A percentile compares a stretch with the other conserved stretches of the same genome.
These are phyloP conservation scores for Areca catechu DNA, from an alignment of 176 grass and related monocot species.

Conservation along the genomic window DNA sequence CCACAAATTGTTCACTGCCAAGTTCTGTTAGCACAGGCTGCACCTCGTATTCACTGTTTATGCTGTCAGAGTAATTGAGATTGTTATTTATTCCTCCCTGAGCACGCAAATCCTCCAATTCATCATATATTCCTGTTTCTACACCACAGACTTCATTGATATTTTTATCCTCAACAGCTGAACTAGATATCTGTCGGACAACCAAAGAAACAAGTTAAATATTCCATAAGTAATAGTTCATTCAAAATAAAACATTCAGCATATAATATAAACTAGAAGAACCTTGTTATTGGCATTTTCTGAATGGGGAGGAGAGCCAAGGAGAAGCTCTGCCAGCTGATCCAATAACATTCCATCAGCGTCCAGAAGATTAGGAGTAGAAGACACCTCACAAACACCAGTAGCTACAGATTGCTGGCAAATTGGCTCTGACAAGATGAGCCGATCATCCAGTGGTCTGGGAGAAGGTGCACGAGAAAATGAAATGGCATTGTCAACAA, in stretches of 20 bases:
- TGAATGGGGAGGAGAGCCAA: slow-evolving; percentile 15
- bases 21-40: slow-evolving; percentile 23
- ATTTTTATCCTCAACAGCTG: slow-evolving; percentile 14
- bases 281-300: not conserved
- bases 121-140: slow-evolving; percentile 30
- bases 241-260: not conserved
- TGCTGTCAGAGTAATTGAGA: slow-evolving; percentile 1
- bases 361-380: slow-evolving; percentile 9
- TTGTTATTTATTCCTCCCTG: not conserved
- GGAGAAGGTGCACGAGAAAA: not conserved
- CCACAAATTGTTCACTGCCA: slow-evolving; percentile 30
- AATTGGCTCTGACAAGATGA: slow-evolving; percentile 4
- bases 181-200: slow-evolving; percentile 31
- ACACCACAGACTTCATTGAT: slow-evolving; percentile 10
- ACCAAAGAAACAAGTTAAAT: slow-evolving; percentile 5
- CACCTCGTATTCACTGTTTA: not conserved
- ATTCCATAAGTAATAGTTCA: not conserved
- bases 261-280: not conserved
- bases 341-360: slow-evolving; percentile 36
- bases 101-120: slow-evolving; percentile 11
- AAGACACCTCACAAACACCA: slow-evolving; percentile 18
- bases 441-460: slow-evolving; percentile 14
- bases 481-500: too few relatives aligned
- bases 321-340: slow-evolving; percentile 39
- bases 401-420: slow-evolving; percentile 16